phyloP scores from a whole-genome alignment of 768 basidiomycete genomes.

The Suillus sp. region DNA sequence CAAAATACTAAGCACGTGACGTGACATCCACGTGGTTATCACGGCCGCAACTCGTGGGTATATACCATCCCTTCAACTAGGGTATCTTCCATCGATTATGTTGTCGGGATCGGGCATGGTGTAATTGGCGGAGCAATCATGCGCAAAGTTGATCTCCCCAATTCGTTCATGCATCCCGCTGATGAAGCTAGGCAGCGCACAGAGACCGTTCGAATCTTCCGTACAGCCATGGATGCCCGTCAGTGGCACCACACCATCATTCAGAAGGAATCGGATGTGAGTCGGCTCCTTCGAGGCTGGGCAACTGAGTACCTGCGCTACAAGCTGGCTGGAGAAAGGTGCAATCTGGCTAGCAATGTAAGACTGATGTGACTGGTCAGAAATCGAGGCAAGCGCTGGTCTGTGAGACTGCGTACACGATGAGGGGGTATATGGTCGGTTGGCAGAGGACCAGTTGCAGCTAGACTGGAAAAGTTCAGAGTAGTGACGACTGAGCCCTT shows the following conservation, averaged over 20 bases:
- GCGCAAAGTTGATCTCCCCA: slow-evolving; percentile 41
- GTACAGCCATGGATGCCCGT: slow-evolving; percentile 45
- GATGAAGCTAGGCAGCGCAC: slow-evolving; percentile 43
- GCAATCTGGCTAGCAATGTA: slow-evolving; percentile 45
- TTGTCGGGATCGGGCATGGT: slow-evolving; percentile 43
- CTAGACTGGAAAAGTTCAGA: slow-evolving; percentile 47
- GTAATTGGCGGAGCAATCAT: slow-evolving; percentile 50
- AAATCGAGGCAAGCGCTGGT: background rate
- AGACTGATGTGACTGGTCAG: slow-evolving; percentile 21
- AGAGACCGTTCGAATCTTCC: slow-evolving; percentile 44
- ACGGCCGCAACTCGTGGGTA: no score
- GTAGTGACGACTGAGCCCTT: slow-evolving; percentile 39
- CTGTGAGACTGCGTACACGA: slow-evolving; percentile 22
- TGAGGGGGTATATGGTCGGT: slow-evolving; percentile 37
- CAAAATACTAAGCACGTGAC: background rate
- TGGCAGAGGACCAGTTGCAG: slow-evolving; percentile 43
- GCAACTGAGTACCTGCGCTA: slow-evolving; percentile 48
- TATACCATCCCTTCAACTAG: slow-evolving; percentile 12
- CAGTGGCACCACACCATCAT: slow-evolving; percentile 51
- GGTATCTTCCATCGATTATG: slow-evolving; percentile 40
- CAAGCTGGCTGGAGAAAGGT: slow-evolving; percentile 52
- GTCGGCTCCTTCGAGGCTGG: slow-evolving; percentile 28
- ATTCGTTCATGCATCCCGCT: slow-evolving; percentile 39
- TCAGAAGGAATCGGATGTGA: slow-evolving; percentile 47
- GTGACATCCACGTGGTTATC: background rate